Evolutionary conservation across 352 stramenopile species (phyloP), one percentile per base, ranked within the genome.

Genomic region (Phytophthora rubi): DNA sequence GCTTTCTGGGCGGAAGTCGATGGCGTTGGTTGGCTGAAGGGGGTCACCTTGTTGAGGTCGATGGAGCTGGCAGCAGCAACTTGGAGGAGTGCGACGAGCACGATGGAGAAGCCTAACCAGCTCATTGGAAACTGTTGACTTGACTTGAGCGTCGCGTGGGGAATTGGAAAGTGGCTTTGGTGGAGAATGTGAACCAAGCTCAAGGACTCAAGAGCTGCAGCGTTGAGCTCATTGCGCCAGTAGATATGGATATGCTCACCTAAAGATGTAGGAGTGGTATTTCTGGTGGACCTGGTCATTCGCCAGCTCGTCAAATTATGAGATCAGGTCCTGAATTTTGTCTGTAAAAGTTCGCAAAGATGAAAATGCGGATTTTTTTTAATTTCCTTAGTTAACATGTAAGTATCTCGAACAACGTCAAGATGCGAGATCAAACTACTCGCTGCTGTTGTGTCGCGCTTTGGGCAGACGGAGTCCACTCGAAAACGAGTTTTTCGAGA

Each of bases 401-500:
- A 21, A 39, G 33, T 39, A 39, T 39, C 33, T 39, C 9, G 6
- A 8, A 15, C 4, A 4, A 16, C 35, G 12, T 12, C 12, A 44
- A 44, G 42, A 48, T 23, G 42, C 21, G 21, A 18, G 16, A 3
- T 12, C 26, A 37, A 49, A 42, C 32, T 60, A 67, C 60, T 67
- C 60, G 18, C 30, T 54, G n/a, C 51, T 65, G 18, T 21, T 71
- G 30, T 54, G 51, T 23, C 49, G 23, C 18, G 68, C 33, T 58
- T 85, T 89, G 45, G 73, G 78, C 65, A 82, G 85, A 70, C 73
- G 62, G 57, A 70, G 78, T 30, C 85, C 79, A 26, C 89, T 77
- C 33, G 83, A 89, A 23, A 86, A 52, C 3, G 59, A 42, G 65
- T 92, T 77, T 59, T 90, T 92, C 28, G 84, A 90, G 53, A 83